Evolutionary conservation across 192 early-diverging fungal species (phyloP), one percentile per base, ranked within the genome.

Genomic region (Helicostylum pulchrum): DNA sequence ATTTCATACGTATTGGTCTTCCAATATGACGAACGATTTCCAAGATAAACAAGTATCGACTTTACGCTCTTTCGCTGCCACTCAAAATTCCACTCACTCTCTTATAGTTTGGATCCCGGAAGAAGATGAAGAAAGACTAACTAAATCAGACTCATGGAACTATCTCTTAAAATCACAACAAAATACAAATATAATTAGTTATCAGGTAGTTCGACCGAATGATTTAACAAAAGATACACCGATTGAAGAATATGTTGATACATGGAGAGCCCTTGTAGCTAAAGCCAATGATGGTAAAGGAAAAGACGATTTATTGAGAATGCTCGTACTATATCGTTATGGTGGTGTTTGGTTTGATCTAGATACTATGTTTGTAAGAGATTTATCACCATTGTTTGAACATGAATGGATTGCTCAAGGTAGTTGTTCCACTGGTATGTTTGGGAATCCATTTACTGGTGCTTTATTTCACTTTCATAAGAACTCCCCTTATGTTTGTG

Each of bases 401-500:
- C 68, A 75, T 53, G 74, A 75, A 61, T 75, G 74, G 74, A 70
- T 75, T 4, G 65, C 60, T 4, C 74, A 75, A 56, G 69, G 68
- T 39, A 57, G 63, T 44, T 75, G 74, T 42, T 61, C 58, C 7
- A 56, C 70, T 30, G 50, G 51, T 21, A 71, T 67, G 65, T 59
- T 59, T 36, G 70, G 67, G 10, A 73, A 70, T 50, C 77, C 77
- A 0, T 75, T 75, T 17, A 78, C 75, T 46, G 77, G 77, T 9
- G 77, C 73, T 6, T 70, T 75, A 31, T 75, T 78, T 64, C 63
- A 67, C 39, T 78, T 78, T 53, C 62, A 26, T 19, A 56, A 75
- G 53, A 30, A 76, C 9, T 78, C 77, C 12, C 77, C 77, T 32
- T 78, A 78, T 55, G 52, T 78, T 10, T 78, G 77, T 56, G 77